Percentiles rank a stretch among this genome's conserved stretches.
These are phyloP conservation scores for Debaryomyces castellii DNA, from an alignment of 805 yeast species.

Conservation along the genomic window DNA sequence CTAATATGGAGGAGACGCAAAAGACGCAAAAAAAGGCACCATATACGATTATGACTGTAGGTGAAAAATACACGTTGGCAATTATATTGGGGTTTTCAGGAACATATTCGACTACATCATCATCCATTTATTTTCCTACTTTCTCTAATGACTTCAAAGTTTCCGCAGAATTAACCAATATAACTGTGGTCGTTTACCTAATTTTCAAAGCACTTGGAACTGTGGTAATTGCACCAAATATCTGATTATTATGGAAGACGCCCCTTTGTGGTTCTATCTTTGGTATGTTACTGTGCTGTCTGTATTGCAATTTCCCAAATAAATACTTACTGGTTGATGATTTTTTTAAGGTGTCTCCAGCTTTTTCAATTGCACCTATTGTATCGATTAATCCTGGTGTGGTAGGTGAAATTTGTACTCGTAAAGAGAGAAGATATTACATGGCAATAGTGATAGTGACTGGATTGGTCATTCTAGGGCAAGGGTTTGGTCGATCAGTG, in stretches of 20 bases:
- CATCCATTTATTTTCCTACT: conserved; percentile 74
- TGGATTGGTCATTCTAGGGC: conserved; percentile 66
- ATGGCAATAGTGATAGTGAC: conserved; percentile 57
- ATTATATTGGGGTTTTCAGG: conserved; percentile 45
- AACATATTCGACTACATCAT: conserved; percentile 64
- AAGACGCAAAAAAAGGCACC: conserved; percentile 24
- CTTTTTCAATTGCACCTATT: conserved; percentile 69
- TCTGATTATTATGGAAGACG: conserved; percentile 73
- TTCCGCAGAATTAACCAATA: conserved; percentile 55
- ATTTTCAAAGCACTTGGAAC: conserved; percentile 76
- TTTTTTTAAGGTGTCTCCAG: conserved; percentile 69
- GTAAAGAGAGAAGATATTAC: conserved; percentile 64
- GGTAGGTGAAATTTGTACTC: conserved; percentile 65
- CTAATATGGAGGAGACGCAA: no score
- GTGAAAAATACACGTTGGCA: conserved; percentile 42
- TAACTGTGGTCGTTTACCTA: conserved; percentile 73
- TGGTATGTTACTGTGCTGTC: conserved; percentile 53
- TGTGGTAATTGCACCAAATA: conserved; percentile 57
- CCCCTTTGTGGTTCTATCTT: conserved; percentile 55
- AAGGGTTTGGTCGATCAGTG: conserved; percentile 73
- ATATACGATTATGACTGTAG: conserved; percentile 43
- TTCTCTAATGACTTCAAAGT: conserved; percentile 54
- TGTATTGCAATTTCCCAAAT: conserved; percentile 63
- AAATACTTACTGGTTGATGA: conserved; percentile 52
- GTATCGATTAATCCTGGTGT: conserved; percentile 66